Evolutionary conservation across 2,329 filamentous ascomycete genomes (phyloP).

Genomic region (Didymella segeticola): DNA sequence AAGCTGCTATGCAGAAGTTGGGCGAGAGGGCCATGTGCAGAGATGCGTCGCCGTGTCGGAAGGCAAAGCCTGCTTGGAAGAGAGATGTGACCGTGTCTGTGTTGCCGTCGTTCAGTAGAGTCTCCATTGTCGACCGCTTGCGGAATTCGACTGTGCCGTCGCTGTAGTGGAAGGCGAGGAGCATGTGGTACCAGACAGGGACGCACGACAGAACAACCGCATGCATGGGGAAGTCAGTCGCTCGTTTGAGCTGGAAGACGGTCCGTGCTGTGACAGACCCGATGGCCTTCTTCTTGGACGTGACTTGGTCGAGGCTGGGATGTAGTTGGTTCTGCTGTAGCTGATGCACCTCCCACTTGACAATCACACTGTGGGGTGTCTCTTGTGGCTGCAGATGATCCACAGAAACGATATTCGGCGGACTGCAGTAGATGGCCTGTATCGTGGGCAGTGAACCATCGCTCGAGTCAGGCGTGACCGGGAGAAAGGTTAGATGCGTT

Average conservation of each 20-base stretch:
- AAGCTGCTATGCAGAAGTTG: constrained; percentile 55
- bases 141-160: constrained; percentile 84
- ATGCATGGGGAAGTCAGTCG: constrained; percentile 71
- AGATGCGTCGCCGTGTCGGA: constrained; percentile 67
- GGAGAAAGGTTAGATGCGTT: constrained; percentile 77
- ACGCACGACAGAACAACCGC: constrained; percentile 75
- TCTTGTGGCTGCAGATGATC: constrained; percentile 64
- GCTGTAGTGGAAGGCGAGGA: constrained; percentile 75
- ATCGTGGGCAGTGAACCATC: constrained; percentile 69
- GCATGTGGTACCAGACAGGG: constrained; percentile 72
- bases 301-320: constrained; percentile 78
- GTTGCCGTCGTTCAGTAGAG: constrained; percentile 70
- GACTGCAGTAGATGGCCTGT: constrained; percentile 73
- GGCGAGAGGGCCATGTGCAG: constrained; percentile 56
- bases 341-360: constrained; percentile 80
- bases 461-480: constrained; percentile 67
- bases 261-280: constrained; percentile 43
- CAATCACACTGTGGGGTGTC: constrained; percentile 74
- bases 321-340: constrained; percentile 69
- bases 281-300: constrained; percentile 66
- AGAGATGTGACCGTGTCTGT: constrained; percentile 71
- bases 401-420: constrained; percentile 47
- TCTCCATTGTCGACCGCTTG: constrained; percentile 74
- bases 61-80: constrained; percentile 79
- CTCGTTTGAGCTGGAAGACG: constrained; percentile 56